These are phyloP conservation scores for Hyparrhenia diplandra DNA, from an alignment of 176 grass and related monocot genomes.

Conservation along the genomic window DNA sequence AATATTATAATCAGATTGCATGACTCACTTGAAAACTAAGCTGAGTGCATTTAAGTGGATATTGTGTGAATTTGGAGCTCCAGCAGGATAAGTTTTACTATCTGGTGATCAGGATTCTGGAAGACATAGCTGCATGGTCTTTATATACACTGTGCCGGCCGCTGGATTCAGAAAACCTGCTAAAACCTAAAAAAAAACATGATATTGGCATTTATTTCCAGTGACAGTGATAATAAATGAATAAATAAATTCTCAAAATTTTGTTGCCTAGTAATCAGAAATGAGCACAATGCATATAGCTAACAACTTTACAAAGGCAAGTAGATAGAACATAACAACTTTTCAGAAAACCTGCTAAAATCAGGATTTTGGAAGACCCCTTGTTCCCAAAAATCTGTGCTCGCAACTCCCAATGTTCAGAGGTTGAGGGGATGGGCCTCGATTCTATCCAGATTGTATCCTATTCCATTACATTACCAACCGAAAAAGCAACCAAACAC, in stretches of 20 bases:
- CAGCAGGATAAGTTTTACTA: too few relatives aligned
- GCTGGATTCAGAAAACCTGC: constrained; percentile 70
- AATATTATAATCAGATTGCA: background rate
- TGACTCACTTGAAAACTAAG: background rate
- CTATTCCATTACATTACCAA: background rate
- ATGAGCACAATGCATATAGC: too few relatives aligned
- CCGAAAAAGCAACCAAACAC: background rate
- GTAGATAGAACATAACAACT: background rate
- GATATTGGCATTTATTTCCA: constrained; percentile 16
- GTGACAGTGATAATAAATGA: background rate
- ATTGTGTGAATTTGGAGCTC: background rate
- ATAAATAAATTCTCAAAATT: background rate
- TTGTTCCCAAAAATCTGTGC: background rate
- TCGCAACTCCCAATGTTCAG: too few relatives aligned
- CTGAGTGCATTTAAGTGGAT: background rate
- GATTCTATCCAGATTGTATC: background rate
- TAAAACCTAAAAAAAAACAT: constrained; percentile 59
- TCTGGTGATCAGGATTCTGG: constrained; percentile 98
- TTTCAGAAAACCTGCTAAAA: too few relatives aligned
- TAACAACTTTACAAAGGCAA: background rate
- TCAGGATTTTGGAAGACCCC: too few relatives aligned
- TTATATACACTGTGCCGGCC: constrained; percentile 50
- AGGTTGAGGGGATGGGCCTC: background rate
- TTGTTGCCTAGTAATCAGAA: background rate
- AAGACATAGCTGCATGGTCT: constrained; percentile 89